Percentiles rank a stretch among this genome's conserved stretches.
Evolutionary conservation across 2,329 filamentous ascomycete genomes (phyloP).

Genomic region (Aspergillus caelatus): DNA sequence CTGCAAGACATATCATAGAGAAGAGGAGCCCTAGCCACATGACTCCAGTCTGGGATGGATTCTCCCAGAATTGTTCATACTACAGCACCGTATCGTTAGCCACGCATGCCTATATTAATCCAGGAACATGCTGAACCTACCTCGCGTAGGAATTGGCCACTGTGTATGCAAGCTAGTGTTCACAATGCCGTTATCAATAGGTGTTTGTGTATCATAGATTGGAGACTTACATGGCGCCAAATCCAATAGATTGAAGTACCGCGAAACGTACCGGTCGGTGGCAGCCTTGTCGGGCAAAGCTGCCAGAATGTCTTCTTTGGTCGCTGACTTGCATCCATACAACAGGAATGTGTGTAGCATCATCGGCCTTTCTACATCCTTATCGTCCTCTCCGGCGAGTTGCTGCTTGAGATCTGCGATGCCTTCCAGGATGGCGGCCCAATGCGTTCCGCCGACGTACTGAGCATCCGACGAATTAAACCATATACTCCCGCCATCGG

Average conservation of each 20-base stretch:
- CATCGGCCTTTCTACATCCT: not conserved
- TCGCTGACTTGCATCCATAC: constrained; percentile 16
- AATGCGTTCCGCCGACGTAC: constrained; percentile 33
- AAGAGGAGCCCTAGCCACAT: constrained; percentile 52
- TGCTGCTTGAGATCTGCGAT: constrained; percentile 30
- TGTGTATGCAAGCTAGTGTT: not conserved
- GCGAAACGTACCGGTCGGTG: constrained; percentile 30
- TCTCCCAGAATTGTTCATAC: constrained; percentile 50
- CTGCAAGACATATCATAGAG: constrained; percentile 37
- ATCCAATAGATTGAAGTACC: constrained; percentile 32
- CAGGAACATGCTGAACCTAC: constrained; percentile 18
- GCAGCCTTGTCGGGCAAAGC: constrained; percentile 24
- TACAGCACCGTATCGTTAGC: constrained; percentile 18
- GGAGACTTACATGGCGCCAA: constrained; percentile 20
- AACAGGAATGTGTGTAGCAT: constrained; percentile 11
- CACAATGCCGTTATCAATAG: not conserved
- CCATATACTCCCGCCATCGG: constrained; percentile 25
- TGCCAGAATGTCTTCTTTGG: constrained; percentile 24
- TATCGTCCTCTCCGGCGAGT: constrained; percentile 16
- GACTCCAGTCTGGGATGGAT: constrained; percentile 38
- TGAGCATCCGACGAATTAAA: constrained; percentile 21
- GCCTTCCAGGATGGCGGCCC: constrained; percentile 30
- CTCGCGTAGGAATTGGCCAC: constrained; percentile 35
- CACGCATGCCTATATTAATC: not conserved
- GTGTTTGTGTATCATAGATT: not conserved